Base-by-base conservation (phyloP, 139 green algal genomes). In the Picochlorum sp. region DNA sequence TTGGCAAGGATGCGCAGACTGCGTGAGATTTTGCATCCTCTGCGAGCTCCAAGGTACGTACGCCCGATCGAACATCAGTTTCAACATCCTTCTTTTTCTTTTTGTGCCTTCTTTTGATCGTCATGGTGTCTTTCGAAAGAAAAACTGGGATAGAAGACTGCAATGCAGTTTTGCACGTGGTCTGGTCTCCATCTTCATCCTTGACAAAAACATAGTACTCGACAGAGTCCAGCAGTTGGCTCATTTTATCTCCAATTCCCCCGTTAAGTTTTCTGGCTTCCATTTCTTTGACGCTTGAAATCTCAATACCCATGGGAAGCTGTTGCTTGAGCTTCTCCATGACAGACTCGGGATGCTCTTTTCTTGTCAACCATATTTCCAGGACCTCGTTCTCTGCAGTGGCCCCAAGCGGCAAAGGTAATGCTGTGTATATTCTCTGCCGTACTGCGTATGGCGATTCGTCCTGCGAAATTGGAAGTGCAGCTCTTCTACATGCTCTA, bases 371-470 rank as follows among this genome's bases (percentile, higher is more conserved):
- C 10, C 59, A 51, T 21, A 84, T 37, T 71, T 85, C 78, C 14
- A 87, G 63, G 31, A 81, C 45, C 70, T 90, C 83, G 16, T 65
- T 66, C 1, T 56, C 60, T 49, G 55, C 72, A 26, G 75, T 85
- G 51, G 79, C 71, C 3, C 83, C 83, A 47, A 90, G 75, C 6
- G 74, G 70, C 62, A 90, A 74, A 31, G 82, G 49, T 55, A 77
- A 66, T 9, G 60, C 63, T 8, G 68, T 41, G 34, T 72, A 76
- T 51, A 82, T 76, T n/a, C 77, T 76, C 47, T 72, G 71, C n/a
- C 71, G 71, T 18, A 74, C 56, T 26, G 60, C 62, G 63, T 67
- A 84, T 6, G 77, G 74, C 31, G 77, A 85, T 51, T 71, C 57
- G 56, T 84, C 72, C 20, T 49, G 63, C 3, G 69, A 66, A 14